Base-by-base conservation (phyloP, 345 rosid species). In the Populus ilicifolia region DNA sequence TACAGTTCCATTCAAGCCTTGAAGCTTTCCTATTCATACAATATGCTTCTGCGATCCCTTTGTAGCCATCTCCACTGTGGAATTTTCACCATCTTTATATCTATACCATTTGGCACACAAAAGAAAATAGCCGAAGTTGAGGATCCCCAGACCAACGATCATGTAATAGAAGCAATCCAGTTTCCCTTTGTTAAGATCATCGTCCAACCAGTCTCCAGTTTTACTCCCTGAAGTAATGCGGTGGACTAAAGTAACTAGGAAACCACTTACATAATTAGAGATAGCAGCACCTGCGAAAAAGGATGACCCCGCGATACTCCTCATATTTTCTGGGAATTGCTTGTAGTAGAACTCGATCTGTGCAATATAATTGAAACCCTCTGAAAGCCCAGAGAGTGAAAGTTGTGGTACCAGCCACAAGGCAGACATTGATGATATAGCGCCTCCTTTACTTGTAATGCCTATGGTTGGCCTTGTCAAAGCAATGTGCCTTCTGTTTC, bases 271-370 rank as follows among this genome's bases (percentile, higher is more conserved):
- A 74, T 52, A 81, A 25, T 18, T 74, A 5, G 78, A 20, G 9
- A 39, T 9, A 11, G 80, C 84, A 2, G 11, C 0, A 1, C 81
- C 75, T 18, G 44, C 56, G 17, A 25, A 81, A 18, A 77, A 77
- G 50, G 75, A 27, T 14, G 84, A 70, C 10, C 71, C 70, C 0
- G 79, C 76, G 0, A 81, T 25, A 43, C 78, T 81, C 61, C 78
- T 74, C 81, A 81, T 74, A 27, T 81, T 81, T 38, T 81, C 81
- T 5, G 81, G 84, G 71, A 78, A 81, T 48, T 81, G 81, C 64
- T 72, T 81, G 72, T 81, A 81, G 23, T 62, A 81, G 27, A 81
- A 81, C 33, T 81, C 84, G 12, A 65, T 67, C 68, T 73, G 81
- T 2, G 72, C 78, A 8, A 81, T 25, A 1, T 41, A 50, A 54